Evolutionary conservation across 305 asterid species (phyloP), one percentile per base, ranked within the genome.

Genomic region (Solanum hybrid): DNA sequence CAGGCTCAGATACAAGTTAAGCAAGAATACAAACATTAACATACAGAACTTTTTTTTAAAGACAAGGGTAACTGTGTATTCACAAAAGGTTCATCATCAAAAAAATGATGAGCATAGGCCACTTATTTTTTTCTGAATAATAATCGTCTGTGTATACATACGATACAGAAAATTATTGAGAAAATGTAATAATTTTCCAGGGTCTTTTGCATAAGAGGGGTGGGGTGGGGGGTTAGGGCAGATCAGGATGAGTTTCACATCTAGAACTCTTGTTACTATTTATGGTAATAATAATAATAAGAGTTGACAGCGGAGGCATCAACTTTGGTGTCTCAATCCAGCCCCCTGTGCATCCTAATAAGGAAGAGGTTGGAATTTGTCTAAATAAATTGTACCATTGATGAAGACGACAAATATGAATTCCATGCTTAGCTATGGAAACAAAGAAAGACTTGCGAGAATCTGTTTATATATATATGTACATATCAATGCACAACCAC

Each of bases 251-350:
- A 42, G 14, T 27, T 81, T 42, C 75, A 84, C 87, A 51, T 84
- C 75, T 16, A 32, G 2, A 56, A 31, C 73, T 85, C 87, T 84
- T 22, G 72, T 22, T 64, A 22, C 4, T 40, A 20, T 78, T 78
- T 26, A 26, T 80, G 10, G 6, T 5, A 40, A n/a, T 4, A 64
- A 4, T 24, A 37, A 13, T 40, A 81, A 81, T 10, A 81, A 27
- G 38, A 27, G 37, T 81, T 82, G 73, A 16, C 73, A 51, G 1
- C 2, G 22, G 87, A 84, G 75, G 42, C 31, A 84, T 51, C 31
- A 51, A 80, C 34, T 38, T 80, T 79, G 71, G 60, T 40, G 71
- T 60, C 90, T 72, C 90, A 46, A 80, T 89, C 86, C 88, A 84
- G 71, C 38, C 66, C 32, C 86, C 75, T 7, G 88, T 34, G 13